Conservation (phyloP, 176 grass and related monocot species). For the Poa pratensis region DNA sequence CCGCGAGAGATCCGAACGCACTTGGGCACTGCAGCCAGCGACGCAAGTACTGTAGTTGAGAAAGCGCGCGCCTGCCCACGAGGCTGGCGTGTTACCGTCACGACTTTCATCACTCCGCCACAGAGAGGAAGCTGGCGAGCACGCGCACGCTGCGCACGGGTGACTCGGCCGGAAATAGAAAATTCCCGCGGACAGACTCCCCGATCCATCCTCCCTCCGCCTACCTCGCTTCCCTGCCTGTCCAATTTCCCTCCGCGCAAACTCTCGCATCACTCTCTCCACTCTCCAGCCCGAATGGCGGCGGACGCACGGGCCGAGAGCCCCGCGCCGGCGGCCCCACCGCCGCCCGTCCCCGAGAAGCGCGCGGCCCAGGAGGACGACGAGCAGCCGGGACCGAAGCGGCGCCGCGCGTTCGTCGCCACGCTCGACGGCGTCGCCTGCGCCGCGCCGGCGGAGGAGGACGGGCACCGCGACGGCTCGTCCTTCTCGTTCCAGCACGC, state of each 20-base stretch:
- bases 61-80: too few species aligned
- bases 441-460: background rate
- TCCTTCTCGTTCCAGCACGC: slow-evolving; percentile 77
- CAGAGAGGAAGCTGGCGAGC: background rate
- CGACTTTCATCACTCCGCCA: background rate
- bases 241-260: too few species aligned
- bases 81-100: background rate
- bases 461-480: slow-evolving; percentile 19
- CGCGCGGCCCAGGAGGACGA: slow-evolving; percentile 7
- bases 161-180: slow-evolving; percentile 35
- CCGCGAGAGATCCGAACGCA: too few species aligned
- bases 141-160: background rate
- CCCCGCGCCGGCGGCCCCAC: slow-evolving; percentile 31
- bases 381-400: slow-evolving; percentile 48
- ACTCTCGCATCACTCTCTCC: background rate
- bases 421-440: slow-evolving; percentile 56
- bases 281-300: slow-evolving; percentile 31
- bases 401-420: slow-evolving; percentile 63
- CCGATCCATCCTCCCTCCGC: background rate
- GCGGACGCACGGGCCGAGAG: slow-evolving; percentile 74
- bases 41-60: too few species aligned
- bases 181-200: background rate
- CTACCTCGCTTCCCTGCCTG: background rate
- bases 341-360: slow-evolving; percentile 37
- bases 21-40: too few species aligned